Evolutionary conservation across 2,329 filamentous ascomycete genomes (phyloP), one percentile per base, ranked within the genome.

Genomic region (Phaeosphaeria sp.): DNA sequence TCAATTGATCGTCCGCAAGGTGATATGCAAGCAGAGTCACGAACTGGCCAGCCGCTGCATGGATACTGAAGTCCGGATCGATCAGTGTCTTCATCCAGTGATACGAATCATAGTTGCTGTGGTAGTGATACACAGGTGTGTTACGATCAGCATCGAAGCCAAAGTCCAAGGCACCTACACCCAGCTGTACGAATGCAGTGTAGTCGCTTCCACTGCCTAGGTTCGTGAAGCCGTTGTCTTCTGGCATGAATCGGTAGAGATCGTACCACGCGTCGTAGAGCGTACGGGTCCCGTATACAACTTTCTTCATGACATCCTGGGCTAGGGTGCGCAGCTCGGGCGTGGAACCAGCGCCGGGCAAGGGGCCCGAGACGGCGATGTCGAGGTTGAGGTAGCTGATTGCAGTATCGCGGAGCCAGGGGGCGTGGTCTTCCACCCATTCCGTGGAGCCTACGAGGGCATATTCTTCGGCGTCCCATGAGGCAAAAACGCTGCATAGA

Each of bases 381-480:
- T 82, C 79, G 42, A 82, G 65, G 65, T 85, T 85, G 44, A 85
- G 72, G 53, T 85, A 84, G 1, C 79, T 76, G 4, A 82, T 73
- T 5, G 75, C 76, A 1, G 79, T 71, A 1, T 62, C 69, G 30
- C 71, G 77, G 27, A 83, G 65, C 80, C 80, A 82, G 0, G 78
- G 78, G n/a, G 80, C 65, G 63, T 79, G 80, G 58, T 82, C 81
- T 64, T 83, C 81, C 18, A 82, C 77, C 79, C 79, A 82, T 57
- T 83, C 81, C 7, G 78, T 80, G 13, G 72, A 77, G 46, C 74
- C 74, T 25, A 76, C 66, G 1, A 74, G 51, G 3, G 72, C 74
- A 40, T 77, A 77, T 50, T 77, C 75, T 55, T 80, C 78, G 7
- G 73, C 78, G 58, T 81, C 79, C 79, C 79, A 81, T 22, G 69